These are phyloP conservation scores for Eucalyptus victrix DNA, from an alignment of 345 rosid genomes.

Conservation along the genomic window DNA sequence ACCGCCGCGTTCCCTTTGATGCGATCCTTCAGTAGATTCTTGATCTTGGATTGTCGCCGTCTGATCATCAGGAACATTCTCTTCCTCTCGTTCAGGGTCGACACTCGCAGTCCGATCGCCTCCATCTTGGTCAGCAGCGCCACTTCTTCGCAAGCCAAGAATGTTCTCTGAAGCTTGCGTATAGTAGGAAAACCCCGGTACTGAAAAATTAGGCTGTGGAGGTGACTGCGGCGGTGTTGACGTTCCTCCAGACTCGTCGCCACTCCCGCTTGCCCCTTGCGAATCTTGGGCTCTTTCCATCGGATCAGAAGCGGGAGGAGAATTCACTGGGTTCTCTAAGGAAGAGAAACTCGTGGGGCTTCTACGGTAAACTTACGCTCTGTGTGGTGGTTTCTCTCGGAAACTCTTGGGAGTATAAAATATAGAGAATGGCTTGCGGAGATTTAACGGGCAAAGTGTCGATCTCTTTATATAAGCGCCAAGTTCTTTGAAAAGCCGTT, in stretches of 20 bases:
- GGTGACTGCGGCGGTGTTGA: not conserved
- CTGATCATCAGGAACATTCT: too few relatives aligned
- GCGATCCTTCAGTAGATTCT: too few relatives aligned
- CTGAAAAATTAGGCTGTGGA: not conserved
- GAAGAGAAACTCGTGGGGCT: not conserved
- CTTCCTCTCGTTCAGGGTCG: too few relatives aligned
- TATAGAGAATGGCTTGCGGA: not conserved
- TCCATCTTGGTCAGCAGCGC: not conserved
- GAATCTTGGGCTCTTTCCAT: not conserved
- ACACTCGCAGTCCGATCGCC: not conserved
- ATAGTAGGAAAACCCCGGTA: not conserved
- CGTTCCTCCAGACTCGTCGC: not conserved
- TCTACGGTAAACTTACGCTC: not conserved
- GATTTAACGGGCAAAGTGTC: not conserved
- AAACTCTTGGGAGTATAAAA: not conserved
- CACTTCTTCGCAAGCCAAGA: not conserved
- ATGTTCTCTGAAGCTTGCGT: not conserved
- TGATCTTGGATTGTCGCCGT: too few relatives aligned
- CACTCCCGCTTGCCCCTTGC: not conserved
- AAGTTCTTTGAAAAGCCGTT: not conserved
- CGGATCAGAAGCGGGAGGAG: not conserved
- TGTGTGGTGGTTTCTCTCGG: not conserved
- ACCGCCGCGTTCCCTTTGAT: too few relatives aligned
- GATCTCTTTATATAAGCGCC: not conserved
- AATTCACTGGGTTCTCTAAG: not conserved